Conservation (phyloP, 1,139 yeast genomes). For the Scheffersomyces parashehatae region DNA sequence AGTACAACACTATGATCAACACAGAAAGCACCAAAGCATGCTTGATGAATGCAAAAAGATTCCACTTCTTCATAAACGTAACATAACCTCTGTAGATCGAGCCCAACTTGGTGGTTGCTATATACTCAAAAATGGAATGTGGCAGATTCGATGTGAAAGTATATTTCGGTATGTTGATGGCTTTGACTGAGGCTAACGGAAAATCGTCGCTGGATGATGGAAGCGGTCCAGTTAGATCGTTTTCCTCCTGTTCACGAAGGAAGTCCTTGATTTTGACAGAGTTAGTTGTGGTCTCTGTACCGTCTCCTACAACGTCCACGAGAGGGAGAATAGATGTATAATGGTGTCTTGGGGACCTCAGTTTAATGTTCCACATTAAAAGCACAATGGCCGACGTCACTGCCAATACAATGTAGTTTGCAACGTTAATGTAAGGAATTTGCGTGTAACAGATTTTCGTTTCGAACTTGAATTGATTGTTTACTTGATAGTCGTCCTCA, state of each 20-base stretch:
- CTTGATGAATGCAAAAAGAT: constrained; percentile 12
- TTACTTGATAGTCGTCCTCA: constrained; percentile 6
- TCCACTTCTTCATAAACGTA: constrained; percentile 13
- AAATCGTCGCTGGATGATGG: neutral
- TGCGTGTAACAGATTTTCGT: constrained; percentile 50
- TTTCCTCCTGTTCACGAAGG: constrained; percentile 16
- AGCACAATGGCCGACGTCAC: constrained; percentile 31
- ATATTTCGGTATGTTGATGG: neutral
- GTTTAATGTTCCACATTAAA: constrained; percentile 33
- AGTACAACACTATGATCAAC: constrained; percentile 10
- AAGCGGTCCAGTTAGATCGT: constrained; percentile 6
- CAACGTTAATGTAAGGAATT: constrained; percentile 47
- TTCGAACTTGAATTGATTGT: constrained; percentile 27
- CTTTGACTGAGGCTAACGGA: neutral
- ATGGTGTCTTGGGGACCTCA: constrained; percentile 19
- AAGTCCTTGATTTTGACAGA: constrained; percentile 17
- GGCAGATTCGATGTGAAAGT: neutral
- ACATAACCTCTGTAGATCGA: neutral
- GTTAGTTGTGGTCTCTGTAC: constrained; percentile 9
- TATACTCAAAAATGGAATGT: neutral
- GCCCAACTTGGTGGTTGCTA: neutral
- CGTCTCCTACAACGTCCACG: constrained; percentile 4
- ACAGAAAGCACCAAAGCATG: constrained; percentile 8
- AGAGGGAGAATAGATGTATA: constrained; percentile 17
- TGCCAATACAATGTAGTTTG: constrained; percentile 39